These are phyloP conservation scores for Debaryomyces robertsiae DNA, from an alignment of 1,139 yeast species.

Conservation along the genomic window DNA sequence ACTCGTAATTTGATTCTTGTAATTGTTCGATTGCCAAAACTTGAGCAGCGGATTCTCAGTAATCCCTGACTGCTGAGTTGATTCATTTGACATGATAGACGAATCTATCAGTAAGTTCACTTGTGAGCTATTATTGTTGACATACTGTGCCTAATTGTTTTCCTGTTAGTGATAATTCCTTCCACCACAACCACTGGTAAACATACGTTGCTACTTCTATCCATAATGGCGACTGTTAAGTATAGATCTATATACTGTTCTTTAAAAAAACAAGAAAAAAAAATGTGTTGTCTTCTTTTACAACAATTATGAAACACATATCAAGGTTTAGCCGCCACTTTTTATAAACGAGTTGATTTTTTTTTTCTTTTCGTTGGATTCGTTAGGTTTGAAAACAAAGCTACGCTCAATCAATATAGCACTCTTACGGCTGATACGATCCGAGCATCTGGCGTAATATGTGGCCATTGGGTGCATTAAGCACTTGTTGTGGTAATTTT, in stretches of 20 bases:
- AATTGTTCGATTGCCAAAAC: constrained; percentile 18
- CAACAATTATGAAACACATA: constrained; percentile 8
- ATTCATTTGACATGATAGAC: constrained; percentile 17
- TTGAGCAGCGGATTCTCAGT: constrained; percentile 15
- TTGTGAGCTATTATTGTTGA: constrained; percentile 11
- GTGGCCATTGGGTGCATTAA: constrained; percentile 62
- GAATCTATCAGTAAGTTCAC: constrained; percentile 15
- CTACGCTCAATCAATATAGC: not conserved
- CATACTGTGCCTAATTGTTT: not conserved
- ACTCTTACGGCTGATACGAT: constrained; percentile 6
- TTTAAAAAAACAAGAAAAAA: not conserved
- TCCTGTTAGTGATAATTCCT: no score
- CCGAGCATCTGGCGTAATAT: constrained; percentile 40
- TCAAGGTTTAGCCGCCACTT: constrained; percentile 6
- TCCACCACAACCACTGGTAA: not conserved
- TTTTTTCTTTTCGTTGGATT: not conserved
- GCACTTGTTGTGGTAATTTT: constrained; percentile 57
- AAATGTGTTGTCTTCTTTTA: constrained; percentile 2
- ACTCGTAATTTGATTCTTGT: constrained; percentile 9
- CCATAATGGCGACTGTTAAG: constrained; percentile 5
- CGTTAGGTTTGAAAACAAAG: not conserved
- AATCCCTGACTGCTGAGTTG: constrained; percentile 6
- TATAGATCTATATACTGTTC: constrained; percentile 1
- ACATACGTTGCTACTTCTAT: constrained; percentile 8
- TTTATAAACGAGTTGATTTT: not conserved